Evolutionary conservation across 1,284 basidiomycete genomes (phyloP), one percentile per base, ranked within the genome.

Genomic region (Lignosus rhinocerotis): DNA sequence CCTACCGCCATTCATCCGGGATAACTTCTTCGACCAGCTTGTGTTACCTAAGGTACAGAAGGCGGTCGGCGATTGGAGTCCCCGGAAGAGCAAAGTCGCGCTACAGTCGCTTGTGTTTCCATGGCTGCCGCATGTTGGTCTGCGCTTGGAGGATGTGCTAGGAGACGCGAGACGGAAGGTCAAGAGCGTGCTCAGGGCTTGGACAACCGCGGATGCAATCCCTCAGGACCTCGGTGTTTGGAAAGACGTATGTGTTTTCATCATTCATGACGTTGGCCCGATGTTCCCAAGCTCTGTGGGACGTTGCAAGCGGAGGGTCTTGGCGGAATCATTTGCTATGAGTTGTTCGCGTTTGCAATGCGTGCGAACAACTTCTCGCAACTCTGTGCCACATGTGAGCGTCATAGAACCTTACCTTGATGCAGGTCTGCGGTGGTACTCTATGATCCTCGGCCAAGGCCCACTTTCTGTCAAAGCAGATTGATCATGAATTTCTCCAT

Each of bases 21-120:
- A 99, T 76, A 99, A 99, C 70, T 79, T 99, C 57, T 83, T 98
- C 56, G 94, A 98, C 69, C 97, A 99, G 73, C 86, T 99, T 31
- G 82, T 99, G 43, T 76, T 99, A 16, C 97, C 97, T 1, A 98
- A 98, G 73, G 82, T 99, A 2, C 83, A 86, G 43, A 86, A 87
- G 53, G 87, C 93, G 1, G 84, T 99, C n/a, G 80, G 85, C 5
- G 86, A 91, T 34, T 98, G 96, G 94, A 88, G 80, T 67, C 77
- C 86, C 4, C 84, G 83, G 65, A 76, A 76, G 32, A 81, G 80
- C 52, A 76, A 75, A 2, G 78, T 82, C 0, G 77, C 91, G 0
- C 75, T 99, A 51, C 90, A 92, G 54, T 80, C 84, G 1, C 82
- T 99, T 38, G 85, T 99, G 0, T 97, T 99, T 73, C 97, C 97